A percentile compares a stretch with the other conserved stretches of the same genome.
Conservation (phyloP, 495 filamentous ascomycete genomes). For the Clavariopsis aquatica region DNA sequence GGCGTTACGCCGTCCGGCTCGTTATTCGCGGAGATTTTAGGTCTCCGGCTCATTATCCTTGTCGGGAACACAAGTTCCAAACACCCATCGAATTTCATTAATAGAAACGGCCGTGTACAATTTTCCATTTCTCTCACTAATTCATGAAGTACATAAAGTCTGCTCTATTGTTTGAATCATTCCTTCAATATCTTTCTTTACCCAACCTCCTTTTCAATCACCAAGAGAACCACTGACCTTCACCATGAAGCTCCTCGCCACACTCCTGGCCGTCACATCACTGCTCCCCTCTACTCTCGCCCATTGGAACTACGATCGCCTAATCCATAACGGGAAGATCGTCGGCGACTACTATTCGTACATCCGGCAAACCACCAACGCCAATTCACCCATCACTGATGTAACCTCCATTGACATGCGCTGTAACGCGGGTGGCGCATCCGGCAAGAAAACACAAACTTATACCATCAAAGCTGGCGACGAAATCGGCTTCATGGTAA, state of each 20-base stretch:
- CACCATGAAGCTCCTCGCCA: constrained; percentile 8
- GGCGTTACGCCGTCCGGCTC: background rate
- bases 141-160: too few relatives aligned
- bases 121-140: background rate
- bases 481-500: constrained; percentile 11
- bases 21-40: constrained; percentile 12
- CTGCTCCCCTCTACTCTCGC: constrained; percentile 3
- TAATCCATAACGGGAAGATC: constrained; percentile 13
- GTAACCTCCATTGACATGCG: constrained; percentile 12
- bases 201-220: too few relatives aligned
- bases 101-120: background rate
- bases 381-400: constrained; percentile 20
- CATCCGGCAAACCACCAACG: constrained; percentile 18
- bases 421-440: constrained; percentile 20
- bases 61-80: constrained; percentile 4
- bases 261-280: background rate
- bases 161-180: too few relatives aligned
- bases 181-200: background rate
- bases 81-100: constrained; percentile 11
- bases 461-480: constrained; percentile 14
- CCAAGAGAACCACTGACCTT: background rate
- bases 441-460: constrained; percentile 7
- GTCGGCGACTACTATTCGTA: constrained; percentile 11
- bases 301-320: constrained; percentile 17
- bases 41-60: background rate